Base-by-base conservation (phyloP, 257 asterid genomes). In the Penstemon barbatus region DNA sequence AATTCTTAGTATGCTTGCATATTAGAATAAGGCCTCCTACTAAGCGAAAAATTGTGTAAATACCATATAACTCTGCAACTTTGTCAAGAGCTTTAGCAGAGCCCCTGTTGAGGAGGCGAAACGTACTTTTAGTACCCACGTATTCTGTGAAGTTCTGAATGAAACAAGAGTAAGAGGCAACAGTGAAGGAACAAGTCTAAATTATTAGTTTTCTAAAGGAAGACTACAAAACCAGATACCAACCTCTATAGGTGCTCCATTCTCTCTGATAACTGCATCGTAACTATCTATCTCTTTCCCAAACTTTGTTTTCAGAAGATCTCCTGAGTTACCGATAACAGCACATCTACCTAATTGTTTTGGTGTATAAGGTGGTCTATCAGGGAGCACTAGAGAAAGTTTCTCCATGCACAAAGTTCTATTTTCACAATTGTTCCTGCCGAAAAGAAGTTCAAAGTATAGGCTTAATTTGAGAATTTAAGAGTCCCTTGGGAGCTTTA, bases 81-180 rank as follows among this genome's bases (percentile, higher is more conserved):
- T 91, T 94, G 80, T 91, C 97, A 62, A 94, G 97, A 71, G 97
- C 99, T 85, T 94, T 94, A 59, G 99, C 99, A 51, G 99, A 94
- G 57, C 97, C 99, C 74, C 99, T 82, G 82, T 94, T 94, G 67
- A 94, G 97, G 74, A 94, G 97, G 64, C 97, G 97, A 74, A 91
- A 89, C 48, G 97, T 94, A 78, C 97, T 91, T 80, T 89, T 91
- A 6, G 90, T 79, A 72, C 99, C 99, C 73, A 89, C 99, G 61
- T 83, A 72, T 71, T 87, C 97, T 42, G 95, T 82, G 54, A 65
- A 94, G 79, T 94, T 94, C 99, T 94, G 91, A 69, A 71, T 12
- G 70, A 62, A 68, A 59, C 42, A 57, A 55, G 71, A 69, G 41
- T 48, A 1, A 10, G 41, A 36, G 18, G 61, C 48, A 69, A 78